Base-by-base conservation (phyloP, 257 asterid species). In the Solanum infundibuliforme region DNA sequence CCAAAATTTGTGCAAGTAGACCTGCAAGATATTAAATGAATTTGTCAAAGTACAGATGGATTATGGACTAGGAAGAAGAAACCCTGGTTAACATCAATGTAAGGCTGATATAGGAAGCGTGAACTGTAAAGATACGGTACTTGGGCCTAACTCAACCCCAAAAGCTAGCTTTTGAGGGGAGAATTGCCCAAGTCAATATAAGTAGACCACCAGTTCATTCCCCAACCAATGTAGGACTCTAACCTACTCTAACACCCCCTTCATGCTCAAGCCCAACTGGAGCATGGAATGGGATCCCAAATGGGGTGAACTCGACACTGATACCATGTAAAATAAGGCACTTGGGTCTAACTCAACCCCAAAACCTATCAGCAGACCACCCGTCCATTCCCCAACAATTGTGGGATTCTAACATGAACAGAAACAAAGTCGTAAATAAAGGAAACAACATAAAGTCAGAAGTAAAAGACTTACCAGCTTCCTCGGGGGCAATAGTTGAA, bases 401-500 rank as follows among this genome's bases (percentile, higher is more conserved):
- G 73, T 66, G 34, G n/a, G 34, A 66, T 25, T 25, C 34, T 66
- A 66, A 66, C 9, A 68, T 27, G 35, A 77, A 77, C 36, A 43
- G 11, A 43, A 41, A 25, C 84, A 4, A 43, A 77, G 65, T 77
- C 12, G 18, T 35, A 34, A 32, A 76, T n/a, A 38, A 38, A 76
- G n/a, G n/a, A 43, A 65, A 74, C 58, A 79, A 12, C 55, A 32
- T 48, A 41, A 43, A 41, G 65, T 41, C 84, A 77, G 23, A 77
- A 77, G 65, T 41, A 43, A 13, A 41, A 41, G 84, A 88, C 81
- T 10, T 94, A 94, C 99, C 91, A 25, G 98, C 98, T 89, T 97
- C 98, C 86, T 92, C 90, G 5, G 91, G 93, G 86, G 90, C 87
- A 88, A 93, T 87, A 13, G 94, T 95, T 25, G 98, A 92, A 89